These are phyloP conservation scores for Phytophthora foliorum DNA, from an alignment of 352 stramenopile species.

Conservation along the genomic window DNA sequence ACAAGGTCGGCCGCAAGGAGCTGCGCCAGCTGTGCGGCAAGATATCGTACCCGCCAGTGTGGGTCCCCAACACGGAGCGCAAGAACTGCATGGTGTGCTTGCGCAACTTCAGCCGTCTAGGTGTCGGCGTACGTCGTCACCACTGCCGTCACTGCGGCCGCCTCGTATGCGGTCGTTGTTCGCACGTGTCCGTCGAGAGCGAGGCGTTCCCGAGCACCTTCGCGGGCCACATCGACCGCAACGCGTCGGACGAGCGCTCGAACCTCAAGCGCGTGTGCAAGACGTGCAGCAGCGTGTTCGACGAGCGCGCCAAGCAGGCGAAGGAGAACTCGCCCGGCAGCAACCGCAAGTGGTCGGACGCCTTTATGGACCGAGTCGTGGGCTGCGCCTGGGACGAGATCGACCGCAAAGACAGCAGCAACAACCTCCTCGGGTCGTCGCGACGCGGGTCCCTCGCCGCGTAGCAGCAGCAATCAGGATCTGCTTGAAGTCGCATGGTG, in stretches of 20 bases:
- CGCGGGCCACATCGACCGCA: conserved; percentile 47
- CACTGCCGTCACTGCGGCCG: conserved; percentile 89
- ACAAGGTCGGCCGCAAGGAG: conserved; percentile 82
- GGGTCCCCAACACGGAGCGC: conserved; percentile 79
- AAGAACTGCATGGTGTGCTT: conserved; percentile 85
- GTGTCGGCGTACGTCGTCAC: conserved; percentile 77
- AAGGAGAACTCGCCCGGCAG: conserved; percentile 32
- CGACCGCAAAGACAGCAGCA: conserved; percentile 44
- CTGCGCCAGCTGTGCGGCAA: conserved; percentile 80
- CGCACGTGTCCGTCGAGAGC: conserved; percentile 75
- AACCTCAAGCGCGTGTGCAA: conserved; percentile 81
- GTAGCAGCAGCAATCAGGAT: conserved; percentile 19
- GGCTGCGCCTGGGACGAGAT: conserved; percentile 74
- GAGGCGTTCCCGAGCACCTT: conserved; percentile 80
- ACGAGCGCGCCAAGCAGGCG: conserved; percentile 65
- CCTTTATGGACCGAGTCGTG: conserved; percentile 72
- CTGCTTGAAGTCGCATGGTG: conserved; percentile 21
- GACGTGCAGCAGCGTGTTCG: conserved; percentile 77
- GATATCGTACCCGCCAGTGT: conserved; percentile 85
- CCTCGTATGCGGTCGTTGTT: conserved; percentile 83
- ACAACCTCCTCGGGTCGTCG: conserved; percentile 31
- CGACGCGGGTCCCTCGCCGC: conserved; percentile 48
- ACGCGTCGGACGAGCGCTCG: conserved; percentile 49
- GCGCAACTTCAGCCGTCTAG: conserved; percentile 72
- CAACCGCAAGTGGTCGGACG: conserved; percentile 59